These are phyloP conservation scores for Russula compacta DNA, from an alignment of 768 basidiomycete species.

Conservation along the genomic window DNA sequence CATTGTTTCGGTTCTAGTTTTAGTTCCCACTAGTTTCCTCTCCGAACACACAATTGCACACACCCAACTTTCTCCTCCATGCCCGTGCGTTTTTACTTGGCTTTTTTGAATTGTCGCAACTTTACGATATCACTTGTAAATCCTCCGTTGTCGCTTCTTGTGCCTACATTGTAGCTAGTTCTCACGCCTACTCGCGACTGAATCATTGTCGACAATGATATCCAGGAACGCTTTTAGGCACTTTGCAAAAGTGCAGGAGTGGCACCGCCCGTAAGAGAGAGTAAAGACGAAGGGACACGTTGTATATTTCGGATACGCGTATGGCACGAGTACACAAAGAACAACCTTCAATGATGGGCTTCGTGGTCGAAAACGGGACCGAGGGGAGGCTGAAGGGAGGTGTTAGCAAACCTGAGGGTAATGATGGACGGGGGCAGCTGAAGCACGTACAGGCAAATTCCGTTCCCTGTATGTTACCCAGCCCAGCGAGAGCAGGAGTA, in stretches of 20 bases:
- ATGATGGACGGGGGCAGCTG: not conserved
- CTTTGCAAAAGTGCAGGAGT: not conserved
- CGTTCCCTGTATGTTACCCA: slow-evolving; percentile 51
- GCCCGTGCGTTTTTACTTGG: not conserved
- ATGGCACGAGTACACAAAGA: not conserved
- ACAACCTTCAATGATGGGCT: slow-evolving; percentile 3
- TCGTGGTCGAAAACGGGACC: slow-evolving; percentile 21
- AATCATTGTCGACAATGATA: not conserved
- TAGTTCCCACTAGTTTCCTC: not conserved
- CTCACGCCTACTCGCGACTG: too few relatives aligned
- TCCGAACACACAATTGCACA: slow-evolving; percentile 2
- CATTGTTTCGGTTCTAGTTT: not conserved
- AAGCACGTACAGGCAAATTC: slow-evolving; percentile 58
- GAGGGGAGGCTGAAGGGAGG: slow-evolving; percentile 7
- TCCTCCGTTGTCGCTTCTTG: not conserved
- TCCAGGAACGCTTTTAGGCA: not conserved
- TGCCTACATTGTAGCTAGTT: too few relatives aligned
- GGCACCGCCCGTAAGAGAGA: not conserved
- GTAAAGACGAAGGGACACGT: too few relatives aligned
- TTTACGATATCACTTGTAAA: not conserved
- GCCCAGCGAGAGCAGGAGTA: not conserved
- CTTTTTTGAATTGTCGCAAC: slow-evolving; percentile 4
- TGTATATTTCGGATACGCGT: not conserved
- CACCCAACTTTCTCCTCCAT: not conserved
- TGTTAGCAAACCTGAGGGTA: not conserved